Percentiles rank a stretch among this genome's conserved stretches.
phyloP scores from a whole-genome alignment of 2,329 filamentous ascomycete species.

The Calonectria leucothoes region DNA sequence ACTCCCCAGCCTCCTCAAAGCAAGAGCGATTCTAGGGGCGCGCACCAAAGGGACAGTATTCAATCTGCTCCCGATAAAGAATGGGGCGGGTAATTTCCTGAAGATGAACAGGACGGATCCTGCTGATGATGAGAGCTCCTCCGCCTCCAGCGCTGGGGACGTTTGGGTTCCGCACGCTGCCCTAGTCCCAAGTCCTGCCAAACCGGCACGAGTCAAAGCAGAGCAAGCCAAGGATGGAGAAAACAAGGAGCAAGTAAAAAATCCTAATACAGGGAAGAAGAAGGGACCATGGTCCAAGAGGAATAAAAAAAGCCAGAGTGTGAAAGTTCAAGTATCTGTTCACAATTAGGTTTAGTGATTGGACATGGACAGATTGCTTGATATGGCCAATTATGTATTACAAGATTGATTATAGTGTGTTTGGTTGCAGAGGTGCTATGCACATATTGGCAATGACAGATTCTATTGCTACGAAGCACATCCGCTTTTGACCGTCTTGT shows the following conservation, averaged over 20 bases:
- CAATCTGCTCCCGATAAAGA: not conserved
- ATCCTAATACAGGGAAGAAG: not conserved
- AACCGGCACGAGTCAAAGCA: not conserved
- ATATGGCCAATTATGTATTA: not conserved
- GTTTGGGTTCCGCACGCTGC: not conserved
- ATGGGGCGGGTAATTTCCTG: no score
- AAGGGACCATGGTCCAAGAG: not conserved
- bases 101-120: no score
- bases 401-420: no score
- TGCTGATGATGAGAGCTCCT: no score
- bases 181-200: not conserved
- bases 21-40: no score
- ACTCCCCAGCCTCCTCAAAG: no score
- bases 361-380: no score
- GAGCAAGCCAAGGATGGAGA: not conserved
- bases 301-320: not conserved
- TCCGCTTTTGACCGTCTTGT: no score
- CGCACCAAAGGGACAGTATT: no score
- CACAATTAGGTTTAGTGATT: not conserved
- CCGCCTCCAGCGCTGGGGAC: no score
- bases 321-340: not conserved
- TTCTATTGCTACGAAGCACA: no score
- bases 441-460: not conserved
- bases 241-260: not conserved
- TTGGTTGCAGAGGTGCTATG: not conserved